A percentile compares a stretch with the other conserved stretches of the same genome.
These are phyloP conservation scores for Phytophthora macrochlamydospora DNA, from an alignment of 352 stramenopile species.

Conservation along the genomic window DNA sequence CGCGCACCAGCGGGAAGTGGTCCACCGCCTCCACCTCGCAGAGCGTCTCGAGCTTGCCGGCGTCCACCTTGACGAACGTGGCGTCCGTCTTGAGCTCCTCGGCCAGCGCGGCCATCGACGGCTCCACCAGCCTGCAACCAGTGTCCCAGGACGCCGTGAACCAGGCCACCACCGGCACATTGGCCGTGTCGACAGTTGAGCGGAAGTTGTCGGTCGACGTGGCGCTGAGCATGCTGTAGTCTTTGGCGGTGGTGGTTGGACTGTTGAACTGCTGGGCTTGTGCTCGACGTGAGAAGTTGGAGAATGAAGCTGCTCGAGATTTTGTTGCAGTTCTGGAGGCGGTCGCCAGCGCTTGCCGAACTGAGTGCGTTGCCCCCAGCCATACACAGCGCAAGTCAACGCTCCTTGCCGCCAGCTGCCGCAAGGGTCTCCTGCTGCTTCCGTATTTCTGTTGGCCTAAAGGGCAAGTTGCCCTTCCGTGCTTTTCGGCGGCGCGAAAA, in stretches of 20 bases:
- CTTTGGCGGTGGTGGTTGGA: neutral
- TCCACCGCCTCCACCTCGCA: slow-evolving; percentile 77
- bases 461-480: neutral
- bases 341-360: slow-evolving; percentile 2
- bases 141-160: slow-evolving; percentile 75
- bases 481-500: neutral
- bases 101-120: slow-evolving; percentile 54
- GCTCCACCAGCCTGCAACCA: slow-evolving; percentile 66
- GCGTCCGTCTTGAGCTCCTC: slow-evolving; percentile 36
- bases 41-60: slow-evolving; percentile 66
- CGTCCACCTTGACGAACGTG: slow-evolving; percentile 58
- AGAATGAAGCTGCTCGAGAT: slow-evolving; percentile 26
- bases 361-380: slow-evolving; percentile 11
- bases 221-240: slow-evolving; percentile 37
- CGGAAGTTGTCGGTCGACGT: slow-evolving; percentile 49
- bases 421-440: slow-evolving; percentile 15
- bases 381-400: slow-evolving; percentile 27
- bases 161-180: slow-evolving; percentile 48
- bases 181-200: slow-evolving; percentile 27
- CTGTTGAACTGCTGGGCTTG: slow-evolving; percentile 6
- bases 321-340: neutral
- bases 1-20: slow-evolving; percentile 76
- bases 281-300: slow-evolving; percentile 30
- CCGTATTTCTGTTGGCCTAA: slow-evolving; percentile 18
- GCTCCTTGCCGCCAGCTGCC: neutral